These are phyloP conservation scores for Dictyostelium intermedium DNA, from an alignment of 78 protist genomes.

Conservation along the genomic window DNA sequence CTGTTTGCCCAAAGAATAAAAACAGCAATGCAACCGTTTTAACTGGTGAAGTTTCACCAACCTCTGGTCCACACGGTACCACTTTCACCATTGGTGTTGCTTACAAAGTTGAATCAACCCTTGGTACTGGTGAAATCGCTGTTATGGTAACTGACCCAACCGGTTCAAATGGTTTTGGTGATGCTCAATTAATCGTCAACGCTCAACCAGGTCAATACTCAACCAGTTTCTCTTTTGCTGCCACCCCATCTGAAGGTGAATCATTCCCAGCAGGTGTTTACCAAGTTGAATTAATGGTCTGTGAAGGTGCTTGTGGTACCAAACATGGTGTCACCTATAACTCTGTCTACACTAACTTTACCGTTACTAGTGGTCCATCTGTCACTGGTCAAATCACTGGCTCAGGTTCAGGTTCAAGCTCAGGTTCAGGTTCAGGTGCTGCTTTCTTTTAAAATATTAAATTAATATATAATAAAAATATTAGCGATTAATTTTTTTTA, in stretches of 20 bases:
- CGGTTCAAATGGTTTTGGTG: constrained; percentile 61
- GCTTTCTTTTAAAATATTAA: constrained; percentile 5
- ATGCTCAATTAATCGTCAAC: constrained; percentile 44
- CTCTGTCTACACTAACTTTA: not conserved
- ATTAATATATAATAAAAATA: not conserved
- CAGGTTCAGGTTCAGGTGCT: not conserved
- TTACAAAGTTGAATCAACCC: not conserved
- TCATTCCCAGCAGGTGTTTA: constrained; percentile 51
- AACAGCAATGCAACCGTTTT: constrained; percentile 12
- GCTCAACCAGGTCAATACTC: not conserved
- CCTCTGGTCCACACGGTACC: constrained; percentile 47
- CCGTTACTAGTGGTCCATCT: not conserved
- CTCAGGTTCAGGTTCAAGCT: constrained; percentile 1
- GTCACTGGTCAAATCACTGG: not conserved
- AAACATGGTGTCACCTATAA: constrained; percentile 1
- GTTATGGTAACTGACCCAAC: constrained; percentile 47
- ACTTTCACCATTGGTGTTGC: not conserved
- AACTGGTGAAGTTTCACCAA: constrained; percentile 13
- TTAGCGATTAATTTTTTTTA: not conserved
- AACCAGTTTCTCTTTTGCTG: constrained; percentile 9
- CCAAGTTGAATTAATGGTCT: constrained; percentile 34
- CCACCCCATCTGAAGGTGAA: constrained; percentile 52
- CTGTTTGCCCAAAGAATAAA: constrained; percentile 46
- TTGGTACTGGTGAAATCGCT: constrained; percentile 35
- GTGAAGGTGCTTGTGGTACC: constrained; percentile 57